phyloP scores from a whole-genome alignment of 1,139 yeast genomes.

The Geotrichum klebahnii region DNA sequence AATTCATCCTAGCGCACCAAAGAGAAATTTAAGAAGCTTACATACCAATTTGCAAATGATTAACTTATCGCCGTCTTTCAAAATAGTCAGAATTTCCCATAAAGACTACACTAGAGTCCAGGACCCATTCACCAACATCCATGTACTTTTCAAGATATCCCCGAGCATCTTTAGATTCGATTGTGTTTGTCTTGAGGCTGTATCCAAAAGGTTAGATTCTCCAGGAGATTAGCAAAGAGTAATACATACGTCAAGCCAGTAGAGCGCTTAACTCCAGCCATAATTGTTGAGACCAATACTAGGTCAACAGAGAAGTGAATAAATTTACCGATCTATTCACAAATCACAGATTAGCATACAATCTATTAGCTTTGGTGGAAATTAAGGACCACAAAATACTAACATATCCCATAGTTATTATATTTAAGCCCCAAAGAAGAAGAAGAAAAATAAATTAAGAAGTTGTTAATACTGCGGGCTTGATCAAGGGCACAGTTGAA shows the following conservation, averaged over 20 bases:
- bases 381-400: too few species aligned
- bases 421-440: too few species aligned
- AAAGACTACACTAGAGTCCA: constrained; percentile 68
- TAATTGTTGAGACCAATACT: constrained; percentile 69
- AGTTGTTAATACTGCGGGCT: too few species aligned
- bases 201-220: not conserved
- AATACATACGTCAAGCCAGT: constrained; percentile 65
- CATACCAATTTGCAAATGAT: not conserved
- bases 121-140: constrained; percentile 77
- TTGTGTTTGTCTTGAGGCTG: constrained; percentile 36
- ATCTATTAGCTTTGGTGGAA: too few species aligned
- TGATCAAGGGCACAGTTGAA: too few species aligned
- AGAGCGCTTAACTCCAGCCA: constrained; percentile 85
- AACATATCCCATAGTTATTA: too few species aligned
- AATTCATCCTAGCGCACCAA: not conserved
- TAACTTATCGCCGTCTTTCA: constrained; percentile 37
- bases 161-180: constrained; percentile 50
- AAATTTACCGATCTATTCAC: constrained; percentile 36
- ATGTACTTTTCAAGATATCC: constrained; percentile 64
- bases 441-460: too few species aligned
- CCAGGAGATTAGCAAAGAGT: not conserved
- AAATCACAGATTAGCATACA: too few species aligned
- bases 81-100: constrained; percentile 73
- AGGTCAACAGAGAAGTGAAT: constrained; percentile 71
- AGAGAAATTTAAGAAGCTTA: not conserved